These are phyloP conservation scores for Cystofilobasidium macerans DNA, from an alignment of 768 basidiomycete species.

Conservation along the genomic window DNA sequence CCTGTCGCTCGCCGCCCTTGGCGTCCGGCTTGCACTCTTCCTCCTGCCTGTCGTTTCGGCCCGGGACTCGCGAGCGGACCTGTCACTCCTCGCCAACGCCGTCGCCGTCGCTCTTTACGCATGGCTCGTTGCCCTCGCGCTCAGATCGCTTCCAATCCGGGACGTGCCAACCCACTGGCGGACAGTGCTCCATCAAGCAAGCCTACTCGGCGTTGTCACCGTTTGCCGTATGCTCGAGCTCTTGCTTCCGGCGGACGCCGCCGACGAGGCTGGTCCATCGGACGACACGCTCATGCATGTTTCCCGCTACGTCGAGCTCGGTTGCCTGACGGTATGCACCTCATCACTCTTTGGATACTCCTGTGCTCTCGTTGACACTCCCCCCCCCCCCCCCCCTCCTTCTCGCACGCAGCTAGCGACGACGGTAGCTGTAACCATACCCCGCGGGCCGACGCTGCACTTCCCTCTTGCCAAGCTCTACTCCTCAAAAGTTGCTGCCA, in stretches of 20 bases:
- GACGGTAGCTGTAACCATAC: slow-evolving; percentile 47
- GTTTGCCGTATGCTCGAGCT: slow-evolving; percentile 21
- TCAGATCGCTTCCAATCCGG: slow-evolving; percentile 45
- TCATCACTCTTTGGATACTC: background rate
- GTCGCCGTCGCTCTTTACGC: slow-evolving; percentile 50
- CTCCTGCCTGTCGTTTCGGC: slow-evolving; percentile 42
- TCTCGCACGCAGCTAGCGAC: slow-evolving; percentile 35
- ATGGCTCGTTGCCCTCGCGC: slow-evolving; percentile 50
- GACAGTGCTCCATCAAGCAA: slow-evolving; percentile 21
- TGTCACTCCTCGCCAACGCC: slow-evolving; percentile 38
- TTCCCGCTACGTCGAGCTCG: slow-evolving; percentile 17
- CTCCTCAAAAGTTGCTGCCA: slow-evolving; percentile 31
- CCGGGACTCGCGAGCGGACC: slow-evolving; percentile 48
- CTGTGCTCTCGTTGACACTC: background rate
- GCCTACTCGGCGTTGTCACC: slow-evolving; percentile 11
- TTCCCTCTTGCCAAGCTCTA: slow-evolving; percentile 49
- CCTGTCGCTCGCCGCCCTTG: slow-evolving; percentile 44
- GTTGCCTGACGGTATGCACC: background rate
- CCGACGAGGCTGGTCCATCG: too few relatives aligned
- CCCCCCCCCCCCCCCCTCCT: background rate
- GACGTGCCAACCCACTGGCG: slow-evolving; percentile 32
- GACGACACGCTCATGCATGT: background rate
- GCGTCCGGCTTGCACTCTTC: background rate
- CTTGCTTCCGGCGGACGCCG: slow-evolving; percentile 23
- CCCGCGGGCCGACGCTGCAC: slow-evolving; percentile 62